These are phyloP conservation scores for Xylaria sp. DNA, from an alignment of 2,329 filamentous ascomycete species.

Conservation along the genomic window DNA sequence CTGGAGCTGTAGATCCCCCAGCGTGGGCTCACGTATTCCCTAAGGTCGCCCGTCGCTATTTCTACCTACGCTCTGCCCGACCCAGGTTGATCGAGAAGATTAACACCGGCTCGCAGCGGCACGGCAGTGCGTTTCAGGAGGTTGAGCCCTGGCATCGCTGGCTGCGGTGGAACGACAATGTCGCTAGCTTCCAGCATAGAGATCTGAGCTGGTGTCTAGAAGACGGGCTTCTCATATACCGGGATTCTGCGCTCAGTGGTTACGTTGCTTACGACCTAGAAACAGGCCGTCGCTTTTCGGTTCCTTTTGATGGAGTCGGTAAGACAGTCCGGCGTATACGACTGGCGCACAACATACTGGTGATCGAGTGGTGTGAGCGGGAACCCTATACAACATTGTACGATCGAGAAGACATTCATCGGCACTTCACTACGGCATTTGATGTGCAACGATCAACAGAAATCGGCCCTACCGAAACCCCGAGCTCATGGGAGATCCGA, in stretches of 20 bases:
- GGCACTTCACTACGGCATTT: conserved; percentile 70
- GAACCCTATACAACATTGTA: conserved; percentile 63
- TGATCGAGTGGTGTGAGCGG: conserved; percentile 72
- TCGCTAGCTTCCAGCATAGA: conserved; percentile 57
- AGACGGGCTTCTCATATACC: conserved; percentile 68
- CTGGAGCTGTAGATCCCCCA: conserved; percentile 28
- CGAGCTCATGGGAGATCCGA: conserved; percentile 55
- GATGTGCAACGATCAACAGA: conserved; percentile 54
- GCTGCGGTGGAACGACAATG: conserved; percentile 55
- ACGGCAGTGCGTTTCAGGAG: conserved; percentile 44
- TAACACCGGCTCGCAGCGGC: conserved; percentile 52
- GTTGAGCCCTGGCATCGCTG: conserved; percentile 60
- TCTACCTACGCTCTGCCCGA: conserved; percentile 60
- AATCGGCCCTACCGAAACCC: conserved; percentile 25
- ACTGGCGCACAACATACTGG: conserved; percentile 63
- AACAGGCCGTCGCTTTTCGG: conserved; percentile 53
- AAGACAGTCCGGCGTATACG: conserved; percentile 67
- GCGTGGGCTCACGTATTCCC: conserved; percentile 60
- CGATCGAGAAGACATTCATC: conserved; percentile 62
- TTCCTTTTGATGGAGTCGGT: conserved; percentile 63
- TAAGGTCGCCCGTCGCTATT: conserved; percentile 64
- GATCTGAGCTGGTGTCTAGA: conserved; percentile 64
- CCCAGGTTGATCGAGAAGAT: conserved; percentile 60
- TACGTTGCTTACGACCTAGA: conserved; percentile 64
- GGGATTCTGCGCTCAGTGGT: conserved; percentile 45